phyloP scores from a whole-genome alignment of 257 asterid species.

The Phtheirospermum japonicum region DNA sequence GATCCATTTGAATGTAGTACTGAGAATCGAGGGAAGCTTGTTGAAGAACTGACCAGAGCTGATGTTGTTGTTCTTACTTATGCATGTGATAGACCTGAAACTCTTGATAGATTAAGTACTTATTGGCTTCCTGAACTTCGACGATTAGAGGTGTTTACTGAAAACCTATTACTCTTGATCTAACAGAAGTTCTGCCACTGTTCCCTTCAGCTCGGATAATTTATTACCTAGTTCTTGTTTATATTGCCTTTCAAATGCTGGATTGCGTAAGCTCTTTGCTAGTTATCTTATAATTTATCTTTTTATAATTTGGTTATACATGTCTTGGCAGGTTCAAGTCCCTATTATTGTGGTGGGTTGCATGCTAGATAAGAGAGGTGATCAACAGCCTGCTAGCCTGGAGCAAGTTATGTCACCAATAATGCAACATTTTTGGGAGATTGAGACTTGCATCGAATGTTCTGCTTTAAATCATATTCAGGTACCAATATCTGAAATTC shows the following conservation, averaged over 20 bases:
- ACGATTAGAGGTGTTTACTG: conserved; percentile 65
- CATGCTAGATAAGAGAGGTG: conserved; percentile 91
- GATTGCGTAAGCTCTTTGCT: conserved; percentile 9
- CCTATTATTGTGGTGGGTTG: conserved; percentile 98
- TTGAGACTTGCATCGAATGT: conserved; percentile 97
- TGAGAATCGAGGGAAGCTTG: conserved; percentile 63
- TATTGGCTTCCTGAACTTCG: conserved; percentile 98
- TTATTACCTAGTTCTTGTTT: not conserved
- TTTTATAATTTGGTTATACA: not conserved
- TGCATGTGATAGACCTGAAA: conserved; percentile 86
- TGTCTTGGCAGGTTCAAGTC: conserved; percentile 66
- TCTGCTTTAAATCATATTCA: conserved; percentile 78
- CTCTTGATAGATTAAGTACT: conserved; percentile 88
- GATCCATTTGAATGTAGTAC: conserved; percentile 45
- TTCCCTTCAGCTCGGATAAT: conserved; percentile 19
- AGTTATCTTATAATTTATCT: not conserved
- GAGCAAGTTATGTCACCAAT: conserved; percentile 98
- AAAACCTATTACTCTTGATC: conserved; percentile 16
- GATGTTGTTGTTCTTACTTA: conserved; percentile 91
- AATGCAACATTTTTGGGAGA: conserved; percentile 97
- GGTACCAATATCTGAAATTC: conserved; percentile 36
- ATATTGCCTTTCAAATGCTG: conserved; percentile 18
- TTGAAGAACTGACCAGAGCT: conserved; percentile 79
- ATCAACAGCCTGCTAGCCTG: conserved; percentile 62
- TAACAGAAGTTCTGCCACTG: conserved; percentile 20